Percentiles rank a stretch among this genome's conserved stretches.
phyloP scores from a whole-genome alignment of 176 grass and related monocot species.

The Triticum dicoccoides region DNA sequence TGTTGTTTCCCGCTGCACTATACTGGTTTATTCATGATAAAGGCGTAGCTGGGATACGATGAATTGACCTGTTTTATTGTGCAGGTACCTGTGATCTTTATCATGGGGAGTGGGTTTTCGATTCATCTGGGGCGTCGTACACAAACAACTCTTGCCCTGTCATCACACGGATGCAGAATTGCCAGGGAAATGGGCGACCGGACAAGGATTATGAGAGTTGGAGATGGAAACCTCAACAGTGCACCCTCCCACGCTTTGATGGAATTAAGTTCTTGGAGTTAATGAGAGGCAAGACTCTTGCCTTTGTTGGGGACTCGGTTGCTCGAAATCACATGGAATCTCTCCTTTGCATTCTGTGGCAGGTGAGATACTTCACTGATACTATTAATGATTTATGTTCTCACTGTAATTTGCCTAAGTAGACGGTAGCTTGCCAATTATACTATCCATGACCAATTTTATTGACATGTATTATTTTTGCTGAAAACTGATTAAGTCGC shows the following conservation, averaged over 20 bases:
- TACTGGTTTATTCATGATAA: neutral
- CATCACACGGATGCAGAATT: constrained; percentile 91
- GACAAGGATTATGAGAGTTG: constrained; percentile 87
- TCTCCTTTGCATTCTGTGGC: constrained; percentile 89
- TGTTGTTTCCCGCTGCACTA: constrained; percentile 11
- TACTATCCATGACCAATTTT: constrained; percentile 2
- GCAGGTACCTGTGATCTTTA: constrained; percentile 77
- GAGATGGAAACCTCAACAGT: constrained; percentile 87
- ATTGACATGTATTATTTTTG: neutral
- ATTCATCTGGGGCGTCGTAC: constrained; percentile 64
- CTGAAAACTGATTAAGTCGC: neutral
- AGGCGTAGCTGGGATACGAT: neutral
- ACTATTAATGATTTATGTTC: neutral
- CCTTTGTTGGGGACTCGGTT: constrained; percentile 91
- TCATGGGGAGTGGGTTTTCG: constrained; percentile 68
- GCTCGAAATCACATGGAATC: constrained; percentile 97
- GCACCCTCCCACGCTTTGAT: constrained; percentile 73
- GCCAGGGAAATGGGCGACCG: constrained; percentile 85
- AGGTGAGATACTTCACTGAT: constrained; percentile 42
- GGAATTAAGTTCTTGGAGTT: constrained; percentile 79
- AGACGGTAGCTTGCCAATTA: neutral
- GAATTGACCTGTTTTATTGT: constrained; percentile 10
- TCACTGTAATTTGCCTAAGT: neutral
- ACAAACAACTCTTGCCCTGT: constrained; percentile 91
- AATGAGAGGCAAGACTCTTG: constrained; percentile 90